These are phyloP conservation scores for Wilcoxina mikolae DNA, from an alignment of 495 filamentous ascomycete genomes.

Conservation along the genomic window DNA sequence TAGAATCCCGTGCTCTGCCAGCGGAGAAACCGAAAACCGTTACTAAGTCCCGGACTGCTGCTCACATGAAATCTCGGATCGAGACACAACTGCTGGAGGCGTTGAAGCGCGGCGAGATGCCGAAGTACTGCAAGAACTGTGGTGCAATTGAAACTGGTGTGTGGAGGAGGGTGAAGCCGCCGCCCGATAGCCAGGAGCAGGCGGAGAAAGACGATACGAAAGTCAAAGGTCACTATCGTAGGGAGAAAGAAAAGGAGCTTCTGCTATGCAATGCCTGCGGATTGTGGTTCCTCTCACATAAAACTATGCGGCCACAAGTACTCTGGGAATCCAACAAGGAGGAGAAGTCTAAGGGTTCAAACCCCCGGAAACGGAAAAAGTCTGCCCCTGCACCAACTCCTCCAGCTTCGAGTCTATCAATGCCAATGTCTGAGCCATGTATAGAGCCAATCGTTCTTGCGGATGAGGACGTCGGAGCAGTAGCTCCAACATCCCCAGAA, in stretches of 20 bases:
- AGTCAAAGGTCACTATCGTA: constrained; percentile 2
- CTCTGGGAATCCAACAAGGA: constrained; percentile 47
- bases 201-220: constrained; percentile 45
- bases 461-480: constrained; percentile 26
- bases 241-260: constrained; percentile 49
- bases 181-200: constrained; percentile 40
- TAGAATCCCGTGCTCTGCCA: constrained; percentile 5
- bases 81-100: constrained; percentile 25
- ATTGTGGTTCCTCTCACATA: constrained; percentile 80
- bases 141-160: constrained; percentile 89
- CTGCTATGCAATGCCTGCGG: constrained; percentile 92
- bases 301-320: constrained; percentile 63
- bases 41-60: constrained; percentile 18
- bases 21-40: constrained; percentile 13
- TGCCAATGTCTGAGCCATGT: constrained; percentile 11
- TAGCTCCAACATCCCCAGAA: constrained; percentile 14
- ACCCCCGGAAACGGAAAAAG: constrained; percentile 34
- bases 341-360: constrained; percentile 36
- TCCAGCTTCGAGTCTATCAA: constrained; percentile 17
- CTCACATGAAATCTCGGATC: constrained; percentile 26
- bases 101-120: constrained; percentile 46
- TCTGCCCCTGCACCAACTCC: constrained; percentile 25
- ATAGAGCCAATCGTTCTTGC: constrained; percentile 25
- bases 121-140: constrained; percentile 79
- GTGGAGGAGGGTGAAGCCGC: constrained; percentile 70